These are phyloP conservation scores for Rhododendron molle DNA, from an alignment of 148 eudicot species.

Conservation along the genomic window DNA sequence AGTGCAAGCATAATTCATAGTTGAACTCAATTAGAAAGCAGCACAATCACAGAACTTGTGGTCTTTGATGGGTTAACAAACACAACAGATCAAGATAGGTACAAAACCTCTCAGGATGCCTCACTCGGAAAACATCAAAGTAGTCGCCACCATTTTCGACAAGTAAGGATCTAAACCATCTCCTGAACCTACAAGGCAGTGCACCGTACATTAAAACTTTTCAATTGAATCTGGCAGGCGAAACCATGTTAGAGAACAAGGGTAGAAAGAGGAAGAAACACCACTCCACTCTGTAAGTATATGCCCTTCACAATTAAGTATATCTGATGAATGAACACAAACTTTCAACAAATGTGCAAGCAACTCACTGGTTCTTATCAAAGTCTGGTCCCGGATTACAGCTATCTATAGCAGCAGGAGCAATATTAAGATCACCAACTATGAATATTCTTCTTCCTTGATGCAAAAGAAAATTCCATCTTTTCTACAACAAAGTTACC, in stretches of 20 bases:
- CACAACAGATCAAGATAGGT: background rate
- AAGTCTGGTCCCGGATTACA: constrained; percentile 91
- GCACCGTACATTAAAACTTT: background rate
- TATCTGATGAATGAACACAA: background rate
- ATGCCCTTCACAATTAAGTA: background rate
- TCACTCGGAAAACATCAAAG: constrained; percentile 51
- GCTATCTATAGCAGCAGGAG: constrained; percentile 84
- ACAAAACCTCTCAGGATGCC: constrained; percentile 24
- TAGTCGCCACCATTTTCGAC: constrained; percentile 67
- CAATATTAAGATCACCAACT: constrained; percentile 93
- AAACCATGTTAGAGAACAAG: background rate
- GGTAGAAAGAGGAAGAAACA: background rate
- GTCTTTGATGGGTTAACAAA: background rate
- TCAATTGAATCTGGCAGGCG: background rate
- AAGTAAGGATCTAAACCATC: constrained; percentile 79
- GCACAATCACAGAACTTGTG: background rate
- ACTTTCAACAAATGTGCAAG: constrained; percentile 6
- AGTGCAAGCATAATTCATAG: background rate
- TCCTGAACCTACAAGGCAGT: constrained; percentile 64
- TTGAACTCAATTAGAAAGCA: background rate
- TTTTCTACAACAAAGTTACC: constrained; percentile 61
- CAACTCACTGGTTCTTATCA: constrained; percentile 78
- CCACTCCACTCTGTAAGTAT: background rate
- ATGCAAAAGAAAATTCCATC: constrained; percentile 74
- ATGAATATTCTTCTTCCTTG: constrained; percentile 69